phyloP scores from a whole-genome alignment of 345 rosid genomes.

The Eucalyptus regnans region DNA sequence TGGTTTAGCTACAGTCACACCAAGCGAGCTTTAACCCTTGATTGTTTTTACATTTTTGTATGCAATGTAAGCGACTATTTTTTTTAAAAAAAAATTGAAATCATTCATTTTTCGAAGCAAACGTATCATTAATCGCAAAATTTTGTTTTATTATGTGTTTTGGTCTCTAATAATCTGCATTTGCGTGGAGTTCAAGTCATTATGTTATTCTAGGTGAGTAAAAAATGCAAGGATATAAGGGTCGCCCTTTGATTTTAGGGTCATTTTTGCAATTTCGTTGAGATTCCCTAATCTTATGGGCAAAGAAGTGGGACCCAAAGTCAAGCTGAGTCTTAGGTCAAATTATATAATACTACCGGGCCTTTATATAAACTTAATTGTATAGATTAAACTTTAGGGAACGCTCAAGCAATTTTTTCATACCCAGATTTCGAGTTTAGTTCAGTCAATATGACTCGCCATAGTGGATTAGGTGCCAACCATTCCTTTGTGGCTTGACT shows the following conservation, averaged over 20 bases:
- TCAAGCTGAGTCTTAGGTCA: background rate
- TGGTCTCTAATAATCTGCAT: background rate
- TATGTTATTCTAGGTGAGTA: background rate
- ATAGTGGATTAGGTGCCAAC: background rate
- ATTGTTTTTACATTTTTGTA: background rate
- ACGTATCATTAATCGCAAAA: background rate
- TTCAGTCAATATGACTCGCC: background rate
- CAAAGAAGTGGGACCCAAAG: background rate
- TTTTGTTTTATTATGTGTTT: background rate
- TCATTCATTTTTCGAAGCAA: background rate
- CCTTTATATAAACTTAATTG: background rate
- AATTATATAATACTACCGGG: background rate
- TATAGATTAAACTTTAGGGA: background rate
- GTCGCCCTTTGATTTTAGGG: background rate
- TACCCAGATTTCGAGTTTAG: background rate
- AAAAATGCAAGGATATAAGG: background rate
- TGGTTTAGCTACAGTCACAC: background rate
- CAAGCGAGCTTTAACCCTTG: background rate
- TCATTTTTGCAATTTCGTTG: background rate
- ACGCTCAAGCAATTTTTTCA: background rate
- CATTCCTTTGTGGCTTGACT: background rate
- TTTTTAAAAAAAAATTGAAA: no score
- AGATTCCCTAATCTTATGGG: background rate
- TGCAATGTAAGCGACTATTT: background rate
- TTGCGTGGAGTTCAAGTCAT: background rate